Conservation (phyloP, 805 yeast species). For the Candida taoyuanica region DNA sequence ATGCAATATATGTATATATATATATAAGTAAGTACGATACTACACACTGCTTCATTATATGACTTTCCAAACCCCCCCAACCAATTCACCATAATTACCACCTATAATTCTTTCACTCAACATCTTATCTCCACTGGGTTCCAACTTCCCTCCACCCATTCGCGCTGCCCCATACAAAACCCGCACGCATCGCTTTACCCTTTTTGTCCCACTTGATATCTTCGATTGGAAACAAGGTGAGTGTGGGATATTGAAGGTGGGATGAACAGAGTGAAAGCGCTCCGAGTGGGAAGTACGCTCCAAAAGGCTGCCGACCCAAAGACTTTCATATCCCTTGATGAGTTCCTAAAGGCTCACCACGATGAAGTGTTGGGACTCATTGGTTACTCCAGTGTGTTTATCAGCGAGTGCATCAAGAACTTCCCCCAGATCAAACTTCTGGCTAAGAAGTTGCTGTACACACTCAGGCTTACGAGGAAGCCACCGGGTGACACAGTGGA, state of each 20-base stretch:
- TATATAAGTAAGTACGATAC: no score
- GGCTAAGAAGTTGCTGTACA: constrained; percentile 11
- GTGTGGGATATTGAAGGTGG: background rate
- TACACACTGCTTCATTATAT: no score
- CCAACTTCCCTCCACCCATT: no score
- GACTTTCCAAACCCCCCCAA: no score
- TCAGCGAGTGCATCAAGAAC: constrained; percentile 15
- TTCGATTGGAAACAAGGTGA: background rate
- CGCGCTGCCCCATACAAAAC: background rate
- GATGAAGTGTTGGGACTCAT: constrained; percentile 16
- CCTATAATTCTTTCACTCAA: no score
- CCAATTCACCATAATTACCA: no score
- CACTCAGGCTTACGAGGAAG: constrained; percentile 6
- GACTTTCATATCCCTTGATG: constrained; percentile 7
- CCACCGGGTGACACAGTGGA: constrained; percentile 1
- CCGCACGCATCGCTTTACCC: background rate
- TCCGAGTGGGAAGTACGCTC: constrained; percentile 1
- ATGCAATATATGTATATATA: no score
- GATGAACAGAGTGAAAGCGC: background rate
- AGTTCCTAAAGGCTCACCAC: constrained; percentile 12
- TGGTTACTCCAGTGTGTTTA: constrained; percentile 12
- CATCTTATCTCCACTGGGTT: no score
- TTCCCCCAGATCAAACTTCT: constrained; percentile 15
- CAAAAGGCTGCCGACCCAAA: constrained; percentile 2
- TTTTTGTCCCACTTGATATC: background rate